These are phyloP conservation scores for Ilex paraguariensis DNA, from an alignment of 305 asterid species.

Conservation along the genomic window DNA sequence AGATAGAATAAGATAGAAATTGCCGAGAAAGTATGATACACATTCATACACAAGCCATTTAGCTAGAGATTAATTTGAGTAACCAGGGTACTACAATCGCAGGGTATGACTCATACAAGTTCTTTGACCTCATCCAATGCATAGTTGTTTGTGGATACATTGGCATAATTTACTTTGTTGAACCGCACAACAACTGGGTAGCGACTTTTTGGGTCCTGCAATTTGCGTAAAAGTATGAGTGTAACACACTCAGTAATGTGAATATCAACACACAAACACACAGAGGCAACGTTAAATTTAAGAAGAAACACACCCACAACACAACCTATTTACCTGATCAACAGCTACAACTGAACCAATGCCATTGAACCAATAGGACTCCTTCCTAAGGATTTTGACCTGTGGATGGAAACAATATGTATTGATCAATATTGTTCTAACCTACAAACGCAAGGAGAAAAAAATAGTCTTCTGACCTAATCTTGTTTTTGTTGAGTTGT, in stretches of 20 bases:
- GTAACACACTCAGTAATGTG: no score
- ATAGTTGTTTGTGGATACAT: slow-evolving; percentile 76
- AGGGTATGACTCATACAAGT: slow-evolving; percentile 18
- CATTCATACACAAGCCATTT: no score
- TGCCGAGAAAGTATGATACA: background rate
- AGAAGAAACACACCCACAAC: background rate
- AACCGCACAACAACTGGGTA: slow-evolving; percentile 79
- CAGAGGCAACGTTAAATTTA: no score
- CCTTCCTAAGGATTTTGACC: slow-evolving; percentile 36
- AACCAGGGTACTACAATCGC: no score
- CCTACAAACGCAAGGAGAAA: background rate
- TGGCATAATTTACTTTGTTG: slow-evolving; percentile 65
- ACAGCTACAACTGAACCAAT: slow-evolving; percentile 39
- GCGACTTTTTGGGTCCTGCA: slow-evolving; percentile 61
- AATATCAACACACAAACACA: no score
- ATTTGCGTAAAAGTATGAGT: background rate
- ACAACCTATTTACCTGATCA: slow-evolving; percentile 24
- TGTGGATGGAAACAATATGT: slow-evolving; percentile 2
- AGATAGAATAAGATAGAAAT: background rate
- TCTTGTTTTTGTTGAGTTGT: background rate
- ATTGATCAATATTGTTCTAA: background rate
- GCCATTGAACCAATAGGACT: slow-evolving; percentile 38
- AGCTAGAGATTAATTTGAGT: no score
- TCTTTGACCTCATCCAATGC: slow-evolving; percentile 63
- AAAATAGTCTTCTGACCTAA: background rate